A percentile compares a stretch with the other conserved stretches of the same genome.
phyloP scores from a whole-genome alignment of 2,329 filamentous ascomycete species.

The Aspergillus sclerotialis region DNA sequence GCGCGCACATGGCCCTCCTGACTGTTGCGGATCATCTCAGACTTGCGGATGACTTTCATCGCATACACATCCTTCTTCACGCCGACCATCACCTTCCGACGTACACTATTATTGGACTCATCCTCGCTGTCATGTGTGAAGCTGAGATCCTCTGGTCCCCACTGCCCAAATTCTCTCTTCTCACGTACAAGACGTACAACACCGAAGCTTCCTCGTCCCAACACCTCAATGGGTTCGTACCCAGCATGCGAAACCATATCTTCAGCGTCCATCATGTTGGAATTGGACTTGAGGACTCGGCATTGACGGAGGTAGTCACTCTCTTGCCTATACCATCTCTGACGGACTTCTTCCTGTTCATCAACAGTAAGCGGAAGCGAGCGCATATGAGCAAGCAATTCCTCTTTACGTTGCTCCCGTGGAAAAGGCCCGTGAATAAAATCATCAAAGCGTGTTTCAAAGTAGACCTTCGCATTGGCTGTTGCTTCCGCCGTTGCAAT shows the following conservation, averaged over 20 bases:
- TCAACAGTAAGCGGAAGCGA: conserved; percentile 51
- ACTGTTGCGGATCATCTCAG: conserved; percentile 80
- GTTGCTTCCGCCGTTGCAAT: conserved; percentile 65
- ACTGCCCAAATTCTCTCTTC: conserved; percentile 25
- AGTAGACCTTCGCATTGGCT: conserved; percentile 73
- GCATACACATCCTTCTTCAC: conserved; percentile 64
- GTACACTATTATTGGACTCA: conserved; percentile 14
- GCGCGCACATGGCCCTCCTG: conserved; percentile 90
- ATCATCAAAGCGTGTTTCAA: conserved; percentile 79
- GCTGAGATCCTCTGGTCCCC: background rate
- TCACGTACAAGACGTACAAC: conserved; percentile 81
- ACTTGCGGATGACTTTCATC: conserved; percentile 96
- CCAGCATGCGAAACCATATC: conserved; percentile 51
- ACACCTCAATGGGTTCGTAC: conserved; percentile 74
- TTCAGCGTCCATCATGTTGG: conserved; percentile 36
- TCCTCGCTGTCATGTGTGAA: conserved; percentile 7
- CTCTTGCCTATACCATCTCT: conserved; percentile 60
- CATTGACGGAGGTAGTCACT: conserved; percentile 67
- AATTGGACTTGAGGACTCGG: conserved; percentile 61
- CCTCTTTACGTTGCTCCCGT: conserved; percentile 54
- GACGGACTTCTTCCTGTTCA: conserved; percentile 46
- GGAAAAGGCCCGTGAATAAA: conserved; percentile 52
- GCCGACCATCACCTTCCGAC: conserved; percentile 22
- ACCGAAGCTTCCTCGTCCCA: conserved; percentile 93
- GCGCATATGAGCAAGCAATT: conserved; percentile 59